phyloP scores from a whole-genome alignment of 2,329 filamentous ascomycete species.

The Sphaerostilbella broomeana region DNA sequence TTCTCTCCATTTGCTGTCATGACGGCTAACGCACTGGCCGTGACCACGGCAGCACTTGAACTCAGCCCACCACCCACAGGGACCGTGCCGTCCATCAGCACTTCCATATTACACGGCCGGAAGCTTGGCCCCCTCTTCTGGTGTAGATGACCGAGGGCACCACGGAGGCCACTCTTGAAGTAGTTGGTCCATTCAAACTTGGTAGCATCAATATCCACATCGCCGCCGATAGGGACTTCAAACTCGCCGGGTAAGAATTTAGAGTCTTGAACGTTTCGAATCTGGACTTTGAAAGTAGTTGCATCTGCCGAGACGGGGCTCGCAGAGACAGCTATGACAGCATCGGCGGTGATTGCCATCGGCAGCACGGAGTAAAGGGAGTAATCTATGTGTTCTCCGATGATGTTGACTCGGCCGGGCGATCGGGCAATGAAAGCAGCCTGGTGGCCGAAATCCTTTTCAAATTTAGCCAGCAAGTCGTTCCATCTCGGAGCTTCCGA shows the following conservation, averaged over 20 bases:
- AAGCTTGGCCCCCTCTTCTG: constrained; percentile 57
- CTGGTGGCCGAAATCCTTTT: constrained; percentile 58
- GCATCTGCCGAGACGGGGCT: constrained; percentile 42
- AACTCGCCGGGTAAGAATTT: constrained; percentile 76
- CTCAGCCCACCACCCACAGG: constrained; percentile 88
- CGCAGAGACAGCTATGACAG: constrained; percentile 71
- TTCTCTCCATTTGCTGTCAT: constrained; percentile 77
- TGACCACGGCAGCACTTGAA: constrained; percentile 90
- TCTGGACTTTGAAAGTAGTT: constrained; percentile 60
- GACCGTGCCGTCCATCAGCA: constrained; percentile 86
- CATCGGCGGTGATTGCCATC: constrained; percentile 90
- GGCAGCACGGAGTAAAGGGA: constrained; percentile 92
- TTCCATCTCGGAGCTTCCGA: constrained; percentile 71
- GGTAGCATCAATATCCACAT: constrained; percentile 75
- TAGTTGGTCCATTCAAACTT: constrained; percentile 97
- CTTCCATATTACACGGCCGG: constrained; percentile 67
- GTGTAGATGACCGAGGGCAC: constrained; percentile 71
- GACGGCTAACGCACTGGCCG: constrained; percentile 79
- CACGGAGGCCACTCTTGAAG: constrained; percentile 86
- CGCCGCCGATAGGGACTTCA: constrained; percentile 54
- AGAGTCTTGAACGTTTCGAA: constrained; percentile 69
- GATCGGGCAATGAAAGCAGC: constrained; percentile 83
- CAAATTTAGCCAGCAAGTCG: constrained; percentile 63
- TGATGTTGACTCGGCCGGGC: constrained; percentile 93
- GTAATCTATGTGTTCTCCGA: constrained; percentile 99